Base-by-base conservation (phyloP, 306 rosid genomes). In the Notholithocarpus densiflorus region DNA sequence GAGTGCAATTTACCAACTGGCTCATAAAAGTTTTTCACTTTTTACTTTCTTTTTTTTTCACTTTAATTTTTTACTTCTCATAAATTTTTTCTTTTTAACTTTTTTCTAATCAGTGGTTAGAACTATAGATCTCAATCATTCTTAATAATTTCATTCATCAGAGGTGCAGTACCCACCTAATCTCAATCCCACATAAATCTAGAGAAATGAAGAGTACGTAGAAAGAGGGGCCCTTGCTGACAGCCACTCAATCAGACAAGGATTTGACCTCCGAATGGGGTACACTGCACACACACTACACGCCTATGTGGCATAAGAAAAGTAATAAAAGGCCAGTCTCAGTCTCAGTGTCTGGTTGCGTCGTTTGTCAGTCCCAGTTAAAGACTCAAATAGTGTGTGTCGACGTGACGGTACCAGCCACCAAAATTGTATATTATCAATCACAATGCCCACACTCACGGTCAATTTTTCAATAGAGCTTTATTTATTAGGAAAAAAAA, bases 321-420 rank as follows among this genome's bases (percentile, higher is more conserved):
- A 40, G 45, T 40, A 40, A 29, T 21, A 14, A 78, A 73, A 56
- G 34, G 76, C 53, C 62, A 66, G 40, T 72, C 78, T 71, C 83
- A 73, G 85, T 56, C 86, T 69, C 93, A 89, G 91, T 74, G 92
- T 80, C 80, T 54, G 86, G 97, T 89, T 91, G 82, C 89, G 80
- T 90, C 91, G 77, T 79, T 77, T 84, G 89, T 89, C 97, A 87
- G 82, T 77, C 69, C 78, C 48, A 59, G 48, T 56, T 75, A 65
- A 77, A 71, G 52, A 86, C 82, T 53, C 74, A 64, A 18, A 71
- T 56, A 59, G 86, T 80, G 81, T 68, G 85, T 82, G 68, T 73
- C 65, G 86, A 87, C 77, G 74, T 74, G 76, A 65, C 61, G 24
- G 84, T 75, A 83, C 86, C 86, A 80, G 85, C 75, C 77, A n/a